A percentile compares a stretch with the other conserved stretches of the same genome.
Evolutionary conservation across 1,284 basidiomycete genomes (phyloP).

Genomic region (Marasmius fiardii): DNA sequence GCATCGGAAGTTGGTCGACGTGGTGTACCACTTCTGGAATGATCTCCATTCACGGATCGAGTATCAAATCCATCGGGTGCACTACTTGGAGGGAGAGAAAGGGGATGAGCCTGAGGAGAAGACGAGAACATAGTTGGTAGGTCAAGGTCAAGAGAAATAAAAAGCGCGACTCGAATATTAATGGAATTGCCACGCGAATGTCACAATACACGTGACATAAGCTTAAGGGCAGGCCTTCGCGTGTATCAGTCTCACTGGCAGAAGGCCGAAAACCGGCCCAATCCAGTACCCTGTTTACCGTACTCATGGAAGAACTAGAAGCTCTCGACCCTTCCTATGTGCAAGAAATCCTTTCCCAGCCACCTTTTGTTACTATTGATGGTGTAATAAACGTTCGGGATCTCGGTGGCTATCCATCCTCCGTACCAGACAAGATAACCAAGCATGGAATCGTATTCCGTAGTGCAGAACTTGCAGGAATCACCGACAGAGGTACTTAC

Average conservation of each 20-base stretch:
- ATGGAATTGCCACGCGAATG: neutral
- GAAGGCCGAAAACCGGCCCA: neutral
- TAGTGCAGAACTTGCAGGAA: slow-evolving; percentile 64
- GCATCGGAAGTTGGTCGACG: slow-evolving; percentile 54
- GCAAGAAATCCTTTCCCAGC: slow-evolving; percentile 53
- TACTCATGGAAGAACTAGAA: slow-evolving; percentile 46
- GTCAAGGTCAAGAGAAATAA: slow-evolving; percentile 3
- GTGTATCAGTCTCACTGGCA: slow-evolving; percentile 20
- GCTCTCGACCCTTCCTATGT: slow-evolving; percentile 66
- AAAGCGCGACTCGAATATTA: neutral
- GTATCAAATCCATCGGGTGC: slow-evolving; percentile 50
- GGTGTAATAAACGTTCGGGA: slow-evolving; percentile 74
- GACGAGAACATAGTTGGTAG: slow-evolving; percentile 42
- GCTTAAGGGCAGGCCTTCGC: slow-evolving; percentile 36
- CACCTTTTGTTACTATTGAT: slow-evolving; percentile 62
- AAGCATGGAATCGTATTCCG: slow-evolving; percentile 57
- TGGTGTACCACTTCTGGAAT: slow-evolving; percentile 29
- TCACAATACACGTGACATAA: slow-evolving; percentile 4
- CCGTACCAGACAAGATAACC: slow-evolving; percentile 44
- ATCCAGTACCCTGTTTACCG: neutral
- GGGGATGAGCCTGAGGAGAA: slow-evolving; percentile 28
- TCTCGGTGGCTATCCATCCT: slow-evolving; percentile 58
- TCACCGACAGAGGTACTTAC: slow-evolving; percentile 65
- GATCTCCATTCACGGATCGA: slow-evolving; percentile 34
- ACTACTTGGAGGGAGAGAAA: slow-evolving; percentile 69